These are phyloP conservation scores for Guillardia theta DNA, from an alignment of 78 protist genomes.

Conservation along the genomic window DNA sequence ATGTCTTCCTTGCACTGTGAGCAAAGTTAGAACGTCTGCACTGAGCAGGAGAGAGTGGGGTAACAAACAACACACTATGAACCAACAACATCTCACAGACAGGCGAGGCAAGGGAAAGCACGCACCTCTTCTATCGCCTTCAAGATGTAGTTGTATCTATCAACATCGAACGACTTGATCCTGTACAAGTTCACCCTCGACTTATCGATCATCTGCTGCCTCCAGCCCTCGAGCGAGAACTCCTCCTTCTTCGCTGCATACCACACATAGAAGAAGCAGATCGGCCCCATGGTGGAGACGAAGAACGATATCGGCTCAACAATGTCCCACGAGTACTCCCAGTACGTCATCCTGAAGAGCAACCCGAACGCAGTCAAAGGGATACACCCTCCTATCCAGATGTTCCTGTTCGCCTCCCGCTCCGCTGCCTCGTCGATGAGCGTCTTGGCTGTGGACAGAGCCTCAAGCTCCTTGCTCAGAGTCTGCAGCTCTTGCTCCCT, in stretches of 20 bases:
- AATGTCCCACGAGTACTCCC: conserved; percentile 24
- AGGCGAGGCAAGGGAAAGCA: too few relatives aligned
- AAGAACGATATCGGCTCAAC: neutral
- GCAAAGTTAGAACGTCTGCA: too few relatives aligned
- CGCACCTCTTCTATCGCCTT: too few relatives aligned
- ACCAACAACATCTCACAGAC: too few relatives aligned
- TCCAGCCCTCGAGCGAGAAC: neutral
- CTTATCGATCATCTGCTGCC: neutral
- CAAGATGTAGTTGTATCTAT: neutral
- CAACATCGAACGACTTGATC: neutral
- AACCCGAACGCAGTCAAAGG: neutral
- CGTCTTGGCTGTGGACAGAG: neutral
- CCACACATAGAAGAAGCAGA: neutral
- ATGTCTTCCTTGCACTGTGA: too few relatives aligned
- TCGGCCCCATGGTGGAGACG: neutral
- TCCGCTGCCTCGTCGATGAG: neutral
- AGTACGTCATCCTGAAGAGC: neutral
- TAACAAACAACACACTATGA: too few relatives aligned
- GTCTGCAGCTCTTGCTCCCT: neutral
- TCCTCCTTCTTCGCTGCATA: neutral
- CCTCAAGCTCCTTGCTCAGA: neutral
- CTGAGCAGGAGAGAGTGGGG: too few relatives aligned
- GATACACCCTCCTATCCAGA: neutral
- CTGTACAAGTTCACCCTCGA: neutral
- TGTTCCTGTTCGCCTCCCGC: neutral